These are phyloP conservation scores for Pestalotiopsis sp. DNA, from an alignment of 2,329 filamentous ascomycete species.

Conservation along the genomic window DNA sequence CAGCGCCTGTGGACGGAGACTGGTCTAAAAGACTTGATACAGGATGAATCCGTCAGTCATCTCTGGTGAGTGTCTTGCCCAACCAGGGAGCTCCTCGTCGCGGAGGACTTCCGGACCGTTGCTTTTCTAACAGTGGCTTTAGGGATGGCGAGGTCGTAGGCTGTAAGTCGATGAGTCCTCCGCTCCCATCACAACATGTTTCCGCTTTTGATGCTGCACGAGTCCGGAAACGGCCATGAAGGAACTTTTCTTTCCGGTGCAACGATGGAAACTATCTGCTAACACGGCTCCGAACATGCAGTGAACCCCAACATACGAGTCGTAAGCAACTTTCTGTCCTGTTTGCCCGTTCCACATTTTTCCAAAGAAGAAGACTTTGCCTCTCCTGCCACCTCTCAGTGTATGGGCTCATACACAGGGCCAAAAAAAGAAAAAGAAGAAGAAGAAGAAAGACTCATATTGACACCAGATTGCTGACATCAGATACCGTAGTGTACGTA, in stretches of 20 bases:
- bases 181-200: constrained; percentile 52
- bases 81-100: background rate
- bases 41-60: constrained; percentile 38
- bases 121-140: background rate
- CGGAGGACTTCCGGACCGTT: background rate
- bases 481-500: background rate
- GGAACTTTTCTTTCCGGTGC: background rate
- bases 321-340: background rate
- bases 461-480: background rate
- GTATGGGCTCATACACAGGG: too few relatives aligned
- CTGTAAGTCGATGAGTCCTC: background rate
- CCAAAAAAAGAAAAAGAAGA: too few relatives aligned
- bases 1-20: constrained; percentile 77
- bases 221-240: background rate
- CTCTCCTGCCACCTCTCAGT: background rate
- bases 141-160: constrained; percentile 8
- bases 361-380: background rate
- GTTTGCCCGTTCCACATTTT: background rate
- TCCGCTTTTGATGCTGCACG: background rate
- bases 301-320: background rate
- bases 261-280: background rate
- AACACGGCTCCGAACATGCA: background rate
- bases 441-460: too few relatives aligned
- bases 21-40: constrained; percentile 67
- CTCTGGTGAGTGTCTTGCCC: constrained; percentile 45